Percentiles rank a stretch among this genome's conserved stretches.
Evolutionary conservation across 495 filamentous ascomycete genomes (phyloP).

Genomic region (Thermothielavioides terrestris): DNA sequence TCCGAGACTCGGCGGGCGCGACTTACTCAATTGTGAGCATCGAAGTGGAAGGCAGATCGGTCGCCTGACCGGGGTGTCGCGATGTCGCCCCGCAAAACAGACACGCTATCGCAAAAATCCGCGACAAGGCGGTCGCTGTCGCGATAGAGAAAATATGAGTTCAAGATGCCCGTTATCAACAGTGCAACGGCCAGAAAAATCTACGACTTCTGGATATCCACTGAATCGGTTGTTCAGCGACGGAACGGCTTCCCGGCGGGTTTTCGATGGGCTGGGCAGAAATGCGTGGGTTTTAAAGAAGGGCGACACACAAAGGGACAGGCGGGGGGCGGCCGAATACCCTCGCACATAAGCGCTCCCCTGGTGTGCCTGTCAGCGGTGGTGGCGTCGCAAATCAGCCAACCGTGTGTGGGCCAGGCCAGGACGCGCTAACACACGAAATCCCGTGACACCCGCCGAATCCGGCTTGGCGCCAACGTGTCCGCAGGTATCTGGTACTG

Average conservation of each 20-base stretch:
- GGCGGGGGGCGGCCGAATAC: constrained; percentile 2
- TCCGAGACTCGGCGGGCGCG: background rate
- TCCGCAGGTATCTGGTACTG: background rate
- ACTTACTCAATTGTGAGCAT: constrained; percentile 29
- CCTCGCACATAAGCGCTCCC: constrained; percentile 8
- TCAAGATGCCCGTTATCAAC: too few species aligned
- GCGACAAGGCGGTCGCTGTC: background rate
- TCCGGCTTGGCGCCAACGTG: constrained; percentile 12
- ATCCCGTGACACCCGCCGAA: constrained; percentile 21
- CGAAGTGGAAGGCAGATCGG: constrained; percentile 8
- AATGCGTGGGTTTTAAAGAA: constrained; percentile 19
- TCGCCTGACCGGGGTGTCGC: constrained; percentile 7
- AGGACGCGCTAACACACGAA: constrained; percentile 27
- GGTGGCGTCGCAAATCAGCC: constrained; percentile 15
- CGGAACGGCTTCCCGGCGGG: background rate
- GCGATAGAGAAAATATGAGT: background rate
- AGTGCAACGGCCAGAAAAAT: background rate
- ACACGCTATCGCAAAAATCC: background rate
- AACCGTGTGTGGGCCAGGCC: constrained; percentile 15
- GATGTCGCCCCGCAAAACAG: constrained; percentile 11
- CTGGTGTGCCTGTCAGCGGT: constrained; percentile 9
- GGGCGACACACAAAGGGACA: constrained; percentile 12
- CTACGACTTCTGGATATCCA: too few species aligned
- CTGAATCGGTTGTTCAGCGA: background rate
- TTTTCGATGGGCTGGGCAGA: constrained; percentile 14